Base-by-base conservation (phyloP, 2,329 filamentous ascomycete genomes). In the Fusarium sarcochroum region DNA sequence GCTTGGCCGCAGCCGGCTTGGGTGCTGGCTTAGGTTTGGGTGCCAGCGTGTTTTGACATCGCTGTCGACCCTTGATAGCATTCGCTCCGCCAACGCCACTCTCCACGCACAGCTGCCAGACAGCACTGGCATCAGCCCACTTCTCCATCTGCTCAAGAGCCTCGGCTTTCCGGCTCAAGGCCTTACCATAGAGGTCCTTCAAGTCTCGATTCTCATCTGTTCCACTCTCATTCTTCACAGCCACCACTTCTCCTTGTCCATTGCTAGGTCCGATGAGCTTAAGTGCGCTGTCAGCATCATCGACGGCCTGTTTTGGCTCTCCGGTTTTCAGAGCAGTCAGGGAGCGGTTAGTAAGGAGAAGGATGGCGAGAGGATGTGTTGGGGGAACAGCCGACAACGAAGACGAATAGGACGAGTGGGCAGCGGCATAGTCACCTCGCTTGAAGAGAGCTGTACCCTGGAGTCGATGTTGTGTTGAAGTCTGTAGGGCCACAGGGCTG, bases 81-180 rank as follows among this genome's bases (percentile, higher is more conserved):
- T 91, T 91, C 9, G 91, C 84, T 9, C 94, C 95, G n/a, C 96
- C 95, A 17, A 97, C 89, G 6, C 94, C 93, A 25, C 88, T 89
- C 79, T 97, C 92, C 2, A 98, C 92, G 34, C 93, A 94, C 55
- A 87, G 82, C 73, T 90, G 89, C 96, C 96, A 99, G 1, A 92
- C 89, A 3, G 84, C 82, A 0, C 89, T 90, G 2, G 96, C 96
- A 50, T 98, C 95, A 4, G 83, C 81, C 95, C 95, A 99, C 76
- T 91, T 93, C 81, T 99, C 96, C 85, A 99, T 91, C 76, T 97
- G 92, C 79, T 99, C 96, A 9, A 98, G 85, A 2, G 94, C 96
- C 80, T 99, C 96, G 1, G 96, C 96, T 82, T 98, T 98, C 54
- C 96, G 91, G 81, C 93, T 95, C 30, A 98, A 82, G 0, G 95